Evolutionary conservation across 148 eudicot species (phyloP), one percentile per base, ranked within the genome.

Genomic region (Fagopyrum homotropicum): DNA sequence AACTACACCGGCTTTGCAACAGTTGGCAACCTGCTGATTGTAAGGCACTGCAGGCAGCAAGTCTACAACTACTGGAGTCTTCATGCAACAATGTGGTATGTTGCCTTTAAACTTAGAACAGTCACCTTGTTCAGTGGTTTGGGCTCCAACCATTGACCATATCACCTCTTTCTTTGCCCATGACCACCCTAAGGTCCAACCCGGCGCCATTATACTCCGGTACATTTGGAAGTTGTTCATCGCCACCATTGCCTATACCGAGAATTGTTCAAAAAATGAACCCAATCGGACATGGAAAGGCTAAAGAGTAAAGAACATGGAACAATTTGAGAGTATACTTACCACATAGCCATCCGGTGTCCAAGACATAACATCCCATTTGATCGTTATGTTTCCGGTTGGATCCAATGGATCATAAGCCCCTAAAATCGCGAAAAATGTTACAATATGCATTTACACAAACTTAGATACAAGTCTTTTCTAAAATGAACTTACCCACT

Each of bases 321-420:
- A 57, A 35, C 15, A 29, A 10, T 29, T 29, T 8, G 9, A 0
- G 6, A 19, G 63, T 60, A 0, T 63, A 63, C 69, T 84, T 56
- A 86, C 89, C 79, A 89, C 88, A 69, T 89, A 89, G 73, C 90
- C 92, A 77, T 86, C 90, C 12, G 88, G 66, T 26, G 92, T 85
- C 89, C 89, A 89, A 30, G 88, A 84, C 72, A 85, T 80, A 5
- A 86, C 78, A 75, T 89, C 92, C 92, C 92, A 89, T 76, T 83
- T 85, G 75, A 89, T 82, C 30, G 92, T 89, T 54, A 86, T 80
- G 84, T 89, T 88, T 4, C 92, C 92, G 0, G 64, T 83, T 48
- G 92, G 92, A 76, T 88, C 92, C 77, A 88, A 70, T 17, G 89
- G 88, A 79, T 88, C 92, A 79, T 81, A 88, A 61, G 89, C 92